A percentile compares a stretch with the other conserved stretches of the same genome.
Conservation (phyloP, 306 rosid genomes). For the Luffa aegyptiaca region DNA sequence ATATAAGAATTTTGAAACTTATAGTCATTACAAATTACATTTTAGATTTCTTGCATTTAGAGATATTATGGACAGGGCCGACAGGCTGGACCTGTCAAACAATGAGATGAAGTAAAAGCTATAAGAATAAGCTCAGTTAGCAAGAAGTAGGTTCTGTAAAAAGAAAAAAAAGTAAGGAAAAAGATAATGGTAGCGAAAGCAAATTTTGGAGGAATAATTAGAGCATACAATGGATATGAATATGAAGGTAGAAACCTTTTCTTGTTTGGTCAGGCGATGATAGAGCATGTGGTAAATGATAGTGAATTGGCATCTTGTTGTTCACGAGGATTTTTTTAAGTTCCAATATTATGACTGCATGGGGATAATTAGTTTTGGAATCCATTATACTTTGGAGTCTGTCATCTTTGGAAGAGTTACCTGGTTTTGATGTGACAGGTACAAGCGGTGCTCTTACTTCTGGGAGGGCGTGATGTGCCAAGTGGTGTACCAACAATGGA, state of each 20-base stretch:
- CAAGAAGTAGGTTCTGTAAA: neutral
- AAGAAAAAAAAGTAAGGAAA: neutral
- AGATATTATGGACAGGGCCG: neutral
- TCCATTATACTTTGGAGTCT: neutral
- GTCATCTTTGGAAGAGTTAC: neutral
- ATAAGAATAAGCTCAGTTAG: neutral
- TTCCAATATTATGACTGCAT: neutral
- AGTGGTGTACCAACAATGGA: conserved; percentile 45
- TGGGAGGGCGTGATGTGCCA: conserved; percentile 70
- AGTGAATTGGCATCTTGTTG: neutral
- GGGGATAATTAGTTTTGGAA: neutral
- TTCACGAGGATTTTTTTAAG: neutral
- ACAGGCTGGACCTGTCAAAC: neutral
- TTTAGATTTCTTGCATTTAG: neutral
- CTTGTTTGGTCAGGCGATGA: neutral
- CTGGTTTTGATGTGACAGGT: conserved; percentile 36
- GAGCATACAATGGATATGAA: neutral
- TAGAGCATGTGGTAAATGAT: neutral
- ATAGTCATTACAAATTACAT: neutral
- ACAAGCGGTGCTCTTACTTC: conserved; percentile 83
- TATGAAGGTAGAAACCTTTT: neutral
- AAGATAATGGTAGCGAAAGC: neutral
- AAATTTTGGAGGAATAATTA: neutral
- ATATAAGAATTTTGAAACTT: neutral
- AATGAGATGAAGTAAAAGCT: neutral